phyloP scores from a whole-genome alignment of 2,329 filamentous ascomycete genomes.

The Claviceps capensis region DNA sequence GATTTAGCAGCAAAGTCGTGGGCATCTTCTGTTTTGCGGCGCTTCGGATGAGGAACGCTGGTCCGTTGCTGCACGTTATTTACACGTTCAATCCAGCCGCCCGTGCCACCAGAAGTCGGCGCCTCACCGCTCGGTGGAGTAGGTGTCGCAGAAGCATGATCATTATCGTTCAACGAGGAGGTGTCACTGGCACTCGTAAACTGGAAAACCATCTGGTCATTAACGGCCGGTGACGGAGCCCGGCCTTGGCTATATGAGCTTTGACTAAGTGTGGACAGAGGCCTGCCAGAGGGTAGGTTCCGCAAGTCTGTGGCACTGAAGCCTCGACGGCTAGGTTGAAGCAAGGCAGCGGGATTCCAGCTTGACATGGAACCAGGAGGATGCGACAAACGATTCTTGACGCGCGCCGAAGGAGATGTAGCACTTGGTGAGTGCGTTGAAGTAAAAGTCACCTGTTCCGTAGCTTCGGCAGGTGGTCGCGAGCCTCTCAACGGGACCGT shows the following conservation, averaged over 20 bases:
- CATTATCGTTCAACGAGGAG: slow-evolving; percentile 18
- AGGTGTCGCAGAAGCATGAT: slow-evolving; percentile 21
- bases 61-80: slow-evolving; percentile 60
- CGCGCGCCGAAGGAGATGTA: slow-evolving; percentile 4
- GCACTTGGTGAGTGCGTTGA: not conserved
- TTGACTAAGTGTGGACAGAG: slow-evolving; percentile 4
- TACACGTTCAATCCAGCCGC: slow-evolving; percentile 57
- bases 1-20: slow-evolving; percentile 26
- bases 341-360: slow-evolving; percentile 29
- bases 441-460: not conserved
- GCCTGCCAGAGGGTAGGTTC: slow-evolving; percentile 13
- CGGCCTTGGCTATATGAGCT: slow-evolving; percentile 8
- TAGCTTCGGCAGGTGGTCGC: slow-evolving; percentile 1
- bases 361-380: slow-evolving; percentile 15
- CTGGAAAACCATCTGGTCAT: slow-evolving; percentile 25
- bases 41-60: slow-evolving; percentile 47
- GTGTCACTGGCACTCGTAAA: slow-evolving; percentile 24
- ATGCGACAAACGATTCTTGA: slow-evolving; percentile 16
- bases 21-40: slow-evolving; percentile 41
- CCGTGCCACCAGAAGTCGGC: slow-evolving; percentile 28
- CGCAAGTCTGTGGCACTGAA: slow-evolving; percentile 15
- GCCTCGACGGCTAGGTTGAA: slow-evolving; percentile 23
- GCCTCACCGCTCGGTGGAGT: slow-evolving; percentile 15
- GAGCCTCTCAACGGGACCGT: slow-evolving; percentile 4
- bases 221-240: slow-evolving; percentile 7